These are phyloP conservation scores for Ambispora gerdemannii DNA, from an alignment of 192 early-diverging fungal genomes.

Conservation along the genomic window DNA sequence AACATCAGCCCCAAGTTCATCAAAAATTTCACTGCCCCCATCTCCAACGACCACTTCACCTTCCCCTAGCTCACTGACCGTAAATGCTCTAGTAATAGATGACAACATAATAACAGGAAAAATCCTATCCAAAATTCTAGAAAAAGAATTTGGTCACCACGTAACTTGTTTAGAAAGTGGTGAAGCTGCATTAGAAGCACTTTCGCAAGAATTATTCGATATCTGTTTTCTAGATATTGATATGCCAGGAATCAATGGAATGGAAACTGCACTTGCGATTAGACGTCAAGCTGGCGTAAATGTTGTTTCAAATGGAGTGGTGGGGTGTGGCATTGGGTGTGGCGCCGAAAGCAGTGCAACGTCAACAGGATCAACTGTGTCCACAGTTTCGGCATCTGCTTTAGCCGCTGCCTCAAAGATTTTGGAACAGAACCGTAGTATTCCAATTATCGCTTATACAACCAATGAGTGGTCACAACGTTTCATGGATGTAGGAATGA, in stretches of 20 bases:
- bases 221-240: constrained; percentile 68
- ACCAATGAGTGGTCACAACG: constrained; percentile 44
- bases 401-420: too few relatives aligned
- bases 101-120: constrained; percentile 67
- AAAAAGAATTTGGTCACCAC: constrained; percentile 42
- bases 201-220: constrained; percentile 45
- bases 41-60: too few relatives aligned
- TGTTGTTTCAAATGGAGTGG: too few relatives aligned
- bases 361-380: too few relatives aligned
- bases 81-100: constrained; percentile 55
- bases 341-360: too few relatives aligned
- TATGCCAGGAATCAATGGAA: constrained; percentile 60
- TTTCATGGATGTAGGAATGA: constrained; percentile 18
- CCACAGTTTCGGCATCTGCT: too few relatives aligned
- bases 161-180: constrained; percentile 49
- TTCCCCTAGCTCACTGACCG: not conserved
- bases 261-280: constrained; percentile 55
- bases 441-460: constrained; percentile 66
- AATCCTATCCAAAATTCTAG: constrained; percentile 55
- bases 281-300: too few relatives aligned
- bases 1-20: too few relatives aligned
- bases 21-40: too few relatives aligned
- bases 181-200: constrained; percentile 42
- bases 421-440: constrained; percentile 45
- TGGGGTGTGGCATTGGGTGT: too few relatives aligned